Evolutionary conservation across 495 filamentous ascomycete species (phyloP).

Genomic region (Talaromyces ruber): DNA sequence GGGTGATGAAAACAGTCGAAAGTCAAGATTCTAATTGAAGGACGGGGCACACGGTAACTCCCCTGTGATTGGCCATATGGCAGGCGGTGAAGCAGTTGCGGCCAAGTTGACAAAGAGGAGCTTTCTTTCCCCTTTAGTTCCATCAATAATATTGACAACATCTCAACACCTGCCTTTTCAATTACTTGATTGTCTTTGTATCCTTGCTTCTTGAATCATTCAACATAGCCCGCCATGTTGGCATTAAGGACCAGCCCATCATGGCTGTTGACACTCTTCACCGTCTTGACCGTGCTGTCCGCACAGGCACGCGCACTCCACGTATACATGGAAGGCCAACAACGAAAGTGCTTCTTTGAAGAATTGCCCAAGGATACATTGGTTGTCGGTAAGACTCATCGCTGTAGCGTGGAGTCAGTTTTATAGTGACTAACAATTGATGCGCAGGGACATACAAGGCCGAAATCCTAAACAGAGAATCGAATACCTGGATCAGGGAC

Average conservation of each 20-base stretch:
- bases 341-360: slow-evolving; percentile 82
- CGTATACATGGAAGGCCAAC: slow-evolving; percentile 86
- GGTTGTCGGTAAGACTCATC: slow-evolving; percentile 61
- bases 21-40: background rate
- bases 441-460: slow-evolving; percentile 68
- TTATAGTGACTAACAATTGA: background rate
- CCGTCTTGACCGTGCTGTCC: slow-evolving; percentile 26
- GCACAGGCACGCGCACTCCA: slow-evolving; percentile 72
- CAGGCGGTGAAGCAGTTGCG: slow-evolving; percentile 5
- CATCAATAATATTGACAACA: slow-evolving; percentile 2
- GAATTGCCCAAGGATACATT: slow-evolving; percentile 97
- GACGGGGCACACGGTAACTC: background rate
- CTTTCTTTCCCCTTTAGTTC: slow-evolving; percentile 3
- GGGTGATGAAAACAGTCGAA: background rate
- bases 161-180: background rate
- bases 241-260: slow-evolving; percentile 24
- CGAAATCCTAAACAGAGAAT: slow-evolving; percentile 57
- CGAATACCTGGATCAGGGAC: slow-evolving; percentile 56
- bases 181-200: background rate
- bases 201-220: background rate
- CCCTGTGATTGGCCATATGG: background rate
- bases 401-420: background rate
- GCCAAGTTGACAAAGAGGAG: slow-evolving; percentile 6
- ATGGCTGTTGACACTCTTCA: slow-evolving; percentile 34
- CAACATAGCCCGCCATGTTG: slow-evolving; percentile 17